Base-by-base conservation (phyloP, 2,329 filamentous ascomycete species). In the Claviceps fusiformis region DNA sequence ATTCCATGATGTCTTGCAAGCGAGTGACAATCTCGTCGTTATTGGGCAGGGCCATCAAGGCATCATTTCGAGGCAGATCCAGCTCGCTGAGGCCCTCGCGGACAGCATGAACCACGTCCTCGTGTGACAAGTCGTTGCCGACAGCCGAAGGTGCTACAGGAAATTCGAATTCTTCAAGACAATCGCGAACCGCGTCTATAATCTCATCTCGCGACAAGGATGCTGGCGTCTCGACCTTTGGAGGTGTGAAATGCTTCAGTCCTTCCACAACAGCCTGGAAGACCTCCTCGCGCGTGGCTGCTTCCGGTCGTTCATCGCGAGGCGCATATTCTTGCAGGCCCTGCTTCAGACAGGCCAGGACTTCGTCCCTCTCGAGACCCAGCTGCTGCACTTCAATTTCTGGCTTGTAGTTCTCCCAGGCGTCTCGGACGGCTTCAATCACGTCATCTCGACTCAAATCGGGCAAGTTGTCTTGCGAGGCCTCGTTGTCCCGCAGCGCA, bases 381-480 rank as follows among this genome's bases (percentile, higher is more conserved):
- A 95, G 87, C 63, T 95, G 89, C 62, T 95, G 86, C 5, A 95
- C 78, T 62, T 95, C 86, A 52, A 95, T 89, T 62, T 96, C 89
- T 1, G 92, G 92, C 70, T 95, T 95, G 71, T 95, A 95, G 54
- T 84, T 88, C 65, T 96, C 92, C 82, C 90, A 95, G 1, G 91
- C 92, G 62, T 95, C 90, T 61, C 85, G 84, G 15, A 97, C 87
- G 3, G 91, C 90, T 33, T 87, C 80, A 2, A 97, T 79, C 41
- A 97, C 88, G 56, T 95, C 89, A 51, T 95, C 89, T 60, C 87
- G 82, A 62, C 83, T 85, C 50, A 89, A 70, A 53, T 71, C 69
- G 2, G 66, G 70, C 53, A 75, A 62, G 4, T 68, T 59, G n/a
- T 58, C 63, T 1, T 62, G 64, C 7, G 68, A 70, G 3, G 74